Base-by-base conservation (phyloP, 2,329 filamentous ascomycete species). In the Hymenoscyphus fraxineus region DNA sequence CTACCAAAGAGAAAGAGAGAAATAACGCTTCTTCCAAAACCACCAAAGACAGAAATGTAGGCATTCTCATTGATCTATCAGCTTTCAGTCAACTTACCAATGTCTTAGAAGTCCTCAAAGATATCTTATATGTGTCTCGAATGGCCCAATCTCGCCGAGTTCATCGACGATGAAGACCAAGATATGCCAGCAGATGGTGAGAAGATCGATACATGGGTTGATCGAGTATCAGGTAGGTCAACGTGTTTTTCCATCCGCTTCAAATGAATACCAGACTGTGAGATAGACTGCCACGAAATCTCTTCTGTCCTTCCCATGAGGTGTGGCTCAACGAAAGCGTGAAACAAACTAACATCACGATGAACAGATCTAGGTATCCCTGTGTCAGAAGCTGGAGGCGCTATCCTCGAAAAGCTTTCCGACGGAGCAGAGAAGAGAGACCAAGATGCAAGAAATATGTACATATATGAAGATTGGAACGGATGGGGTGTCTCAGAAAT, bases 381-480 rank as follows among this genome's bases (percentile, higher is more conserved):
- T 2, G 27, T 69, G n/a, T 63, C 67, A 6, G 60, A 65, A 38
- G 62, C 61, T 6, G 69, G 66, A 39, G 54, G 22, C n/a, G 55
- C 61, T 1, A 41, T 64, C 15, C 56, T 55, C n/a, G 27, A 64
- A 27, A 64, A 67, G 27, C n/a, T 69, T 5, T 58, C 40, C 12
- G 67, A 70, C 22, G 27, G 55, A 16, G 41, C 55, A 54, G 47
- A 54, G 39, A 71, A 72, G 32, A 60, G 67, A 40, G 57, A 72
- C 61, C 70, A 68, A 35, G 63, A 72, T 55, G 2, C 9, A 0
- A 32, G 62, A n/a, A 44, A 59, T 16, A 66, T 71, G 66, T 63
- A 67, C 55, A 68, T 71, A 13, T 68, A 69, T 22, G 68, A 67
- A 38, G 66, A 73, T 32, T 72, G 65, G 64, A 67, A 66, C 60